These are phyloP conservation scores for Tulasnella sp. DNA, from an alignment of 768 basidiomycete species.

Conservation along the genomic window DNA sequence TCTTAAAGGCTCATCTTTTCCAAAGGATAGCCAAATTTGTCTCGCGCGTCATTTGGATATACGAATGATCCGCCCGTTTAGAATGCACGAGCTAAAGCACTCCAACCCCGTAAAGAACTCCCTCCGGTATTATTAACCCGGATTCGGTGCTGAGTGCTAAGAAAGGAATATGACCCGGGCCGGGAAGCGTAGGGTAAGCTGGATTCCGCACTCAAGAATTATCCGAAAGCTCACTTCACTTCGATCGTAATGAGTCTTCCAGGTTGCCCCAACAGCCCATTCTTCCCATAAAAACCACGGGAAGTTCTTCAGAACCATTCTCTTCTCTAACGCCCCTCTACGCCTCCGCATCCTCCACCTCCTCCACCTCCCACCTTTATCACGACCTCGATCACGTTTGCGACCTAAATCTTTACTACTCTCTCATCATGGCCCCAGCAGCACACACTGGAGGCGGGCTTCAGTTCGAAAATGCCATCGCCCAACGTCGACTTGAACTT, in stretches of 20 bases:
- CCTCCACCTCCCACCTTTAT: not conserved
- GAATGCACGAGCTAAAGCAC: not conserved
- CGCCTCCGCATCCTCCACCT: not conserved
- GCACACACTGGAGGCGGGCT: not conserved
- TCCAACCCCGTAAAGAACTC: not conserved
- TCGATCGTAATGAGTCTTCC: not conserved
- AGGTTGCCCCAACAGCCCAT: not conserved
- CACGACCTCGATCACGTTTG: not conserved
- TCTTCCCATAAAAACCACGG: not conserved
- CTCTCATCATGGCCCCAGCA: not conserved
- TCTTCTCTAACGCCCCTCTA: not conserved
- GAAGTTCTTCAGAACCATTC: not conserved
- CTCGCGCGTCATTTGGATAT: not conserved
- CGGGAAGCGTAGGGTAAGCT: not conserved
- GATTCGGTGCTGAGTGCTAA: not conserved
- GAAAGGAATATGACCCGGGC: not conserved
- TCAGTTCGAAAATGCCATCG: not conserved
- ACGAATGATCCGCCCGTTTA: not conserved
- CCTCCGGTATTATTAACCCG: not conserved
- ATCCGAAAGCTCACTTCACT: not conserved
- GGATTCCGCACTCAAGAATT: not conserved
- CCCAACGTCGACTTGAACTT: not conserved
- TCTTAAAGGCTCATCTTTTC: not conserved
- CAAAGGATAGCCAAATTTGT: not conserved
- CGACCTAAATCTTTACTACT: not conserved